These are phyloP conservation scores for Starmerella etchellsii DNA, from an alignment of 805 yeast genomes.

Conservation along the genomic window DNA sequence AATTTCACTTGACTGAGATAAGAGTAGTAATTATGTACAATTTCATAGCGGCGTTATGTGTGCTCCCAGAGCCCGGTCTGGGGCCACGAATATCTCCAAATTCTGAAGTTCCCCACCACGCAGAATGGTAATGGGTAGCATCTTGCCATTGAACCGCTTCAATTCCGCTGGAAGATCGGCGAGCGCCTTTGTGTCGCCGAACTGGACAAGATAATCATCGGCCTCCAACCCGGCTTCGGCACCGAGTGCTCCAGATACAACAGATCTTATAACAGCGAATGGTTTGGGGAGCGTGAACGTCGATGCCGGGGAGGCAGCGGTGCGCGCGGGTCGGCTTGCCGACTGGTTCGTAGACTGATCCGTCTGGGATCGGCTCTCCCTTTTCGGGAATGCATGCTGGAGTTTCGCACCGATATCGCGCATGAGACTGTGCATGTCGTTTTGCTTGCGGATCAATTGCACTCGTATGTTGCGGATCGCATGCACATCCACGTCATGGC, in stretches of 20 bases:
- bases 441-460: slow-evolving; percentile 51
- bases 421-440: slow-evolving; percentile 48
- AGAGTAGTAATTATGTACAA: too few relatives aligned
- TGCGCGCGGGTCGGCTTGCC: background rate
- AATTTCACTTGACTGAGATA: too few relatives aligned
- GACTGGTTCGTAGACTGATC: background rate
- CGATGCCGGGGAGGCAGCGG: background rate
- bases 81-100: slow-evolving; percentile 2
- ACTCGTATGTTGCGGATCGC: slow-evolving; percentile 48
- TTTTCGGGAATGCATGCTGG: slow-evolving; percentile 27
- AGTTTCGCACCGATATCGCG: slow-evolving; percentile 37
- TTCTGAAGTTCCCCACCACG: background rate
- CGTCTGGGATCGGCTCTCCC: background rate
- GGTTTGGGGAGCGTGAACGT: slow-evolving; percentile 9
- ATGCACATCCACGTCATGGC: slow-evolving; percentile 71
- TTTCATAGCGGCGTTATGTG: too few relatives aligned
- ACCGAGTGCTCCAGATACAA: slow-evolving; percentile 47
- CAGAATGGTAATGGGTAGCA: slow-evolving; percentile 2
- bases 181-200: slow-evolving; percentile 43
- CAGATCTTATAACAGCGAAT: slow-evolving; percentile 33
- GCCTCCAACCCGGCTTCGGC: slow-evolving; percentile 38
- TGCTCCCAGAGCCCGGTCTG: slow-evolving; percentile 13
- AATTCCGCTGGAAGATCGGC: slow-evolving; percentile 39
- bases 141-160: background rate
- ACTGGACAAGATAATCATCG: slow-evolving; percentile 42